These are phyloP conservation scores for Otatea glauca DNA, from an alignment of 176 grass and related monocot species.

Conservation along the genomic window DNA sequence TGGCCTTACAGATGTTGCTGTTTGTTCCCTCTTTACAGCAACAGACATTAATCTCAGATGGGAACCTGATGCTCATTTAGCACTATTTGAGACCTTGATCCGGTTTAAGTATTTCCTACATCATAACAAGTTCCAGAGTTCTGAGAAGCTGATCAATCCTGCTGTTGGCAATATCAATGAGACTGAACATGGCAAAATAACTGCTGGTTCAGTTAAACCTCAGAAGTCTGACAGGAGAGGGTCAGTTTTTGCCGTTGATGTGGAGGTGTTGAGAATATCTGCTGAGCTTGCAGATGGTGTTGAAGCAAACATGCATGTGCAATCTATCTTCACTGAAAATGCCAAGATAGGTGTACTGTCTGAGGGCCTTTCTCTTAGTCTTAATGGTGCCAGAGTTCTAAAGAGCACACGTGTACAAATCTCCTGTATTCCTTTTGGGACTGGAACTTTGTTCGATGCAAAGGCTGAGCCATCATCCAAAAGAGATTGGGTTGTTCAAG, in stretches of 20 bases:
- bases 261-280: constrained; percentile 81
- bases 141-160: constrained; percentile 53
- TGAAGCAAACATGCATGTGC: constrained; percentile 77
- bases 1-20: constrained; percentile 68
- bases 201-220: constrained; percentile 50
- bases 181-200: constrained; percentile 44
- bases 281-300: constrained; percentile 94
- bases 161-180: constrained; percentile 49
- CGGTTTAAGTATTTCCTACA: constrained; percentile 70
- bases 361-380: constrained; percentile 83
- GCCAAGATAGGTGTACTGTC: constrained; percentile 88
- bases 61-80: constrained; percentile 91
- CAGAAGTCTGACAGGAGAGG: constrained; percentile 61
- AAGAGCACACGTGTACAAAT: constrained; percentile 93
- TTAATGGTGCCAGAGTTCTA: constrained; percentile 91
- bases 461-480: constrained; percentile 60
- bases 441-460: constrained; percentile 59
- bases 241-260: constrained; percentile 90
- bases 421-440: constrained; percentile 74
- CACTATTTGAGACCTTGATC: constrained; percentile 71
- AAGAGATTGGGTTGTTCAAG: constrained; percentile 93
- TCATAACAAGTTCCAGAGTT: constrained; percentile 58
- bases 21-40: constrained; percentile 85
- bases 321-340: constrained; percentile 99
- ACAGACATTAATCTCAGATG: constrained; percentile 91